Base-by-base conservation (phyloP, 2,329 filamentous ascomycete genomes). In the Xylariales sp. region DNA sequence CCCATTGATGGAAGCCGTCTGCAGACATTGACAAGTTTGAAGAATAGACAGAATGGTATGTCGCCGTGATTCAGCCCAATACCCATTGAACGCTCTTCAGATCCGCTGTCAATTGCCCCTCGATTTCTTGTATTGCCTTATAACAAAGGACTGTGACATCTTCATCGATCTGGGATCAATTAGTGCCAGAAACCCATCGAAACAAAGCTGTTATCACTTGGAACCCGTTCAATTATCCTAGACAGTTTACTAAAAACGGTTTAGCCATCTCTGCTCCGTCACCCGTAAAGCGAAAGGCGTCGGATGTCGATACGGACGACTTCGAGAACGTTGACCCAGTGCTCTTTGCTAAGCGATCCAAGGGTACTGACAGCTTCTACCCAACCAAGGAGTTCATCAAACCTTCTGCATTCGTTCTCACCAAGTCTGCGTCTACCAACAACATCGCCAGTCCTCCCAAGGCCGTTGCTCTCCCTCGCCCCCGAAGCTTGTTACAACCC, bases 41-140 rank as follows among this genome's bases (percentile, higher is more conserved):
- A 89, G 71, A 90, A 90, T 63, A 74, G 82, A 62, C 86, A 90
- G 59, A 83, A 83, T 71, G 75, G 80, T 84, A 75, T 52, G 75
- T 70, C 43, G 29, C 25, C 12, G 19, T 27, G 8, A n/a, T 31
- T 27, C 24, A 27, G 24, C 24, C 15, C 33, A 18, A 9, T 16
- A 10, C 19, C 14, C 10, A 21, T 14, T 36, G 11, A 21, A 36
- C 9, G 5, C 33, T 32, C 11, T n/a, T 34, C 39, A 35, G 40
- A 4, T 39, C 31, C 16, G 14, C 21, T 46, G n/a, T n/a, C n/a
- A n/a, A 21, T 37, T 28, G 22, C 27, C 11, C 7, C 32, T 31
- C 16, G 3, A 18, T 18, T 37, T n/a, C n/a, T n/a, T n/a, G n/a
- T n/a, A n/a, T n/a, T n/a, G n/a, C n/a, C n/a, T n/a, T n/a, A n/a